A percentile compares a stretch with the other conserved stretches of the same genome.
phyloP scores from a whole-genome alignment of 2,329 filamentous ascomycete genomes.

The Beauveria caledonica region DNA sequence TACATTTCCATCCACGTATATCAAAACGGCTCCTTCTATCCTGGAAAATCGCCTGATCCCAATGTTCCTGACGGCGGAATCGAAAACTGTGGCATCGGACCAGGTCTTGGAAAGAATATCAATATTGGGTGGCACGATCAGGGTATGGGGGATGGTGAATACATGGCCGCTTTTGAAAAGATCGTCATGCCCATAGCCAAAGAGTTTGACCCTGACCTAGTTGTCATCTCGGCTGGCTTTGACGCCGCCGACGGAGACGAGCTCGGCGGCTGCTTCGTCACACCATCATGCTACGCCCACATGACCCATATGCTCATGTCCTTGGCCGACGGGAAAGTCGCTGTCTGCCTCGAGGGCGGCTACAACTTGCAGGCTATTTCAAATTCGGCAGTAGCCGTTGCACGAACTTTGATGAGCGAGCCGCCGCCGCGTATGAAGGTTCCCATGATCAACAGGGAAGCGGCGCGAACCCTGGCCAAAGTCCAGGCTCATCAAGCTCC shows the following conservation, averaged over 20 bases:
- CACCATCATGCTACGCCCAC: slow-evolving; percentile 85
- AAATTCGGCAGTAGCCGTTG: slow-evolving; percentile 83
- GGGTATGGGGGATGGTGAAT: slow-evolving; percentile 92
- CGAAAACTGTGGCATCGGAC: slow-evolving; percentile 48
- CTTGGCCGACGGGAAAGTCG: slow-evolving; percentile 78
- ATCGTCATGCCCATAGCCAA: slow-evolving; percentile 93
- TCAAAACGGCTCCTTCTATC: slow-evolving; percentile 77
- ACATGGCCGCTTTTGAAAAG: slow-evolving; percentile 91
- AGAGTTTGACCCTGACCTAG: slow-evolving; percentile 89
- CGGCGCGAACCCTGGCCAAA: slow-evolving; percentile 46
- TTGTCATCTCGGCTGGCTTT: slow-evolving; percentile 92
- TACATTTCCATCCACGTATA: slow-evolving; percentile 96
- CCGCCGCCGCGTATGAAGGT: slow-evolving; percentile 60
- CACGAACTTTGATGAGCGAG: slow-evolving; percentile 89
- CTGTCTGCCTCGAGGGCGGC: slow-evolving; percentile 89
- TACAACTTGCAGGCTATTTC: slow-evolving; percentile 94
- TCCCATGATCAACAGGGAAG: slow-evolving; percentile 49
- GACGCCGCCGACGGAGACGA: slow-evolving; percentile 92
- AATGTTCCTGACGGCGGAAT: slow-evolving; percentile 53
- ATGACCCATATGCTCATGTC: slow-evolving; percentile 99
- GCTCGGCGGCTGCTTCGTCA: slow-evolving; percentile 86
- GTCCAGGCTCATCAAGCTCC: slow-evolving; percentile 54
- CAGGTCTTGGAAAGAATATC: slow-evolving; percentile 53
- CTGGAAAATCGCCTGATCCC: slow-evolving; percentile 52
- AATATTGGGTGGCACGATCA: slow-evolving; percentile 61